phyloP scores from a whole-genome alignment of 148 eudicot genomes.

The Polygonum aviculare region DNA sequence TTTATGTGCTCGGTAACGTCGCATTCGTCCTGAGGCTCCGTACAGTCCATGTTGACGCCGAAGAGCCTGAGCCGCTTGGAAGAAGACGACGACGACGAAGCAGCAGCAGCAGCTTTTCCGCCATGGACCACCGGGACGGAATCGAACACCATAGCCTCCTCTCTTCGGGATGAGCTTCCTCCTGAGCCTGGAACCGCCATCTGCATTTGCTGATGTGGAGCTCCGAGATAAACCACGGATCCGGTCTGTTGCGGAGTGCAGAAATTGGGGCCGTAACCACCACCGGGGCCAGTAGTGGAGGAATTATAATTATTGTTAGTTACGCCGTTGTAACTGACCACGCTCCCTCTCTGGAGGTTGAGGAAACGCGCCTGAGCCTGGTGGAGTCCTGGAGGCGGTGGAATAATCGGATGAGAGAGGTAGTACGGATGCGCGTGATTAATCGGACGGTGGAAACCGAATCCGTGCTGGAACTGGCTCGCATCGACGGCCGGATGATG shows the following conservation, averaged over 20 bases:
- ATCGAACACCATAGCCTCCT: neutral
- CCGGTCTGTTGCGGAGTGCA: neutral
- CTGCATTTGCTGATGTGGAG: neutral
- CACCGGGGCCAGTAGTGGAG: neutral
- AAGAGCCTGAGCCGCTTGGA: conserved; percentile 11
- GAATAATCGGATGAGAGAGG: neutral
- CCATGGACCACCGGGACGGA: conserved; percentile 10
- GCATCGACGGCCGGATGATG: neutral
- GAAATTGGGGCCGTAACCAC: conserved; percentile 9
- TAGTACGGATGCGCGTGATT: neutral
- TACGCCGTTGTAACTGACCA: conserved; percentile 4
- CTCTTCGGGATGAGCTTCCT: neutral
- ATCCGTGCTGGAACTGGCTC: neutral
- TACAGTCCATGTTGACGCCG: conserved; percentile 12
- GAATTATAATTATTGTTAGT: neutral
- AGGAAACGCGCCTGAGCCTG: neutral
- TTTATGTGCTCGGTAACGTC: neutral
- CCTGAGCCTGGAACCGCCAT: neutral
- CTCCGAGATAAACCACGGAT: neutral
- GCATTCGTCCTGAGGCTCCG: neutral
- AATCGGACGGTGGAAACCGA: conserved; percentile 7
- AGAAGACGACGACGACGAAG: too few relatives aligned
- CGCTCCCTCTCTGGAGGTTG: conserved; percentile 1
- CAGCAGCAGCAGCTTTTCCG: neutral
- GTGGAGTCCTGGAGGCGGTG: neutral